Evolutionary conservation across 2,329 filamentous ascomycete genomes (phyloP), one percentile per base, ranked within the genome.

Genomic region (Ilyonectria destructans): DNA sequence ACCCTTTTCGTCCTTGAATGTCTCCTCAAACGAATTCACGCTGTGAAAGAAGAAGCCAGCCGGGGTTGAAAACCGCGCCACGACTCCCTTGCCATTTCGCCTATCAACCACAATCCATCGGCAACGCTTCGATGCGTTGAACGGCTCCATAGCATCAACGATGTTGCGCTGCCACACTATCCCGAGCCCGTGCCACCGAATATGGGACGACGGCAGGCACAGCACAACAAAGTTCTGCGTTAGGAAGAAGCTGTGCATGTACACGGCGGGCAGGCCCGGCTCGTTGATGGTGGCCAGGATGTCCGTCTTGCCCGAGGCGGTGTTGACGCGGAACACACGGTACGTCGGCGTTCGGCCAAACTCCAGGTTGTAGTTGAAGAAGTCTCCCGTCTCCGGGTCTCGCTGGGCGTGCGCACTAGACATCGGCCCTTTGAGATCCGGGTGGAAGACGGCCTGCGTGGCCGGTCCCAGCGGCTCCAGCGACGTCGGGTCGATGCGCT

Each of bases 211-310:
- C 74, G 92, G 95, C 1, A 96, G 82, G 75, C 92, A 95, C 5
- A 97, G 82, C 0, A 96, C 82, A 2, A 95, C 89, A 74, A 91
- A 92, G 73, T 90, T 89, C 17, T 89, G 82, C 0, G 93, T 92
- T 29, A 97, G 80, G 74, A 94, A 94, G 74, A 96, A 87, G 9
- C 93, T 96, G 81, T 97, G 94, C n/a, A 97, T 89, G 74, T 96
- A 97, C 0, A 93, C 91, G 0, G 92, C 82, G 2, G 82, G 81
- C 3, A 86, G 78, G 3, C 84, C 82, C 4, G 81, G 79, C 3
- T 82, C 84, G 0, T 81, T 79, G 67, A 96, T 88, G 0, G 87
- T 90, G 3, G 93, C 93, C 0, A 97, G 85, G 19, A 96, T 90
- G 0, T 89, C 87, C 0, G 92, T 93, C 62, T 89, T 82, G 0